Evolutionary conservation across 345 rosid species (phyloP).

Genomic region (Schrenkiella parvula): DNA sequence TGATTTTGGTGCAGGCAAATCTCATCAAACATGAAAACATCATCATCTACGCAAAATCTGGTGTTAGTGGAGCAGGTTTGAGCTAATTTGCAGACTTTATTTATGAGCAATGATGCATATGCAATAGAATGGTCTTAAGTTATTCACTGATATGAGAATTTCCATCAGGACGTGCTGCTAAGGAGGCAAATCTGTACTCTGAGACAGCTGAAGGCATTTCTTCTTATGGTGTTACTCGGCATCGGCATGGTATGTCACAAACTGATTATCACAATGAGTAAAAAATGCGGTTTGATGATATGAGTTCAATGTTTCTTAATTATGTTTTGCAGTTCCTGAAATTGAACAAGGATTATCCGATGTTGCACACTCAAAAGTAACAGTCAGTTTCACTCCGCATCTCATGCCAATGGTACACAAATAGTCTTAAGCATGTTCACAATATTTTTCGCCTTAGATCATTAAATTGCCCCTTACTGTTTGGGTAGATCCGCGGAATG

Average conservation of each 20-base stretch:
- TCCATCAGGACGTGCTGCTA: constrained; percentile 88
- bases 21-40: constrained; percentile 62
- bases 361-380: constrained; percentile 62
- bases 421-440: not conserved
- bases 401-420: constrained; percentile 89
- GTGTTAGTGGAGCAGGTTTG: constrained; percentile 98
- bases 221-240: constrained; percentile 86
- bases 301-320: not conserved
- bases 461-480: not conserved
- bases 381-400: constrained; percentile 96
- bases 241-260: constrained; percentile 69
- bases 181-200: constrained; percentile 71
- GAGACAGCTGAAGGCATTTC: constrained; percentile 90
- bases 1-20: constrained; percentile 51
- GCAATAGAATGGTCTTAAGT: not conserved
- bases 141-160: not conserved
- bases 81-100: not conserved
- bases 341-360: constrained; percentile 93
- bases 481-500: constrained; percentile 83
- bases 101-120: not conserved
- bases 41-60: constrained; percentile 92
- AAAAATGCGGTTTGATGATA: not conserved
- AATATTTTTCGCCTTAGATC: constrained; percentile 23
- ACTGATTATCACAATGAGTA: not conserved
- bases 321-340: constrained; percentile 76